Percentiles rank a stretch among this genome's conserved stretches.
Evolutionary conservation across 331 rosid species (phyloP).

Genomic region (Phaseolus coccineus): DNA sequence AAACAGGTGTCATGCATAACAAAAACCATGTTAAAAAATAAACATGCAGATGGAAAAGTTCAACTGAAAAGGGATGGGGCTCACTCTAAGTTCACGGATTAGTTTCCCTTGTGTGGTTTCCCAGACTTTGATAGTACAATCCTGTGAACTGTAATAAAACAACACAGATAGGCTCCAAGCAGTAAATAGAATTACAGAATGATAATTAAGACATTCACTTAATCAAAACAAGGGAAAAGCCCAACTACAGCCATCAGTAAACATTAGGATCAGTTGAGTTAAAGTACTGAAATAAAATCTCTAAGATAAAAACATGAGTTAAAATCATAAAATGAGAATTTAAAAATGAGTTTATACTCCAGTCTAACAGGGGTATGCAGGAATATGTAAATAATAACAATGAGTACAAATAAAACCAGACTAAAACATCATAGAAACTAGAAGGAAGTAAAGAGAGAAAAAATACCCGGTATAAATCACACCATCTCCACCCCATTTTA

Average conservation of each 20-base stretch:
- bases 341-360: not conserved
- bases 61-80: not conserved
- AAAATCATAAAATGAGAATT: constrained; percentile 25
- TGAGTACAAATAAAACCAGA: not conserved
- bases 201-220: not conserved
- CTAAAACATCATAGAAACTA: not conserved
- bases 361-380: not conserved
- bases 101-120: constrained; percentile 94
- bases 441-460: constrained; percentile 23
- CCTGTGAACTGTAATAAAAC: constrained; percentile 74
- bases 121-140: constrained; percentile 95
- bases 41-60: constrained; percentile 17
- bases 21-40: constrained; percentile 12
- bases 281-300: constrained; percentile 1
- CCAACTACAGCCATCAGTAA: not conserved
- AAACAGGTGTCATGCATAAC: not conserved
- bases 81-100: constrained; percentile 85
- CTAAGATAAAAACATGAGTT: not conserved
- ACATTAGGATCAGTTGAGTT: not conserved
- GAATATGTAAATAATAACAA: not conserved
- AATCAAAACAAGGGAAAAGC: not conserved
- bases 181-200: not conserved
- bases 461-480: constrained; percentile 89
- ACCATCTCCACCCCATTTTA: constrained; percentile 99
- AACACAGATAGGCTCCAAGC: constrained; percentile 25